Percentiles rank a stretch among this genome's conserved stretches.
Evolutionary conservation across 371 early-diverging fungal species (phyloP).

Genomic region (Choanephora cucurbitarum): DNA sequence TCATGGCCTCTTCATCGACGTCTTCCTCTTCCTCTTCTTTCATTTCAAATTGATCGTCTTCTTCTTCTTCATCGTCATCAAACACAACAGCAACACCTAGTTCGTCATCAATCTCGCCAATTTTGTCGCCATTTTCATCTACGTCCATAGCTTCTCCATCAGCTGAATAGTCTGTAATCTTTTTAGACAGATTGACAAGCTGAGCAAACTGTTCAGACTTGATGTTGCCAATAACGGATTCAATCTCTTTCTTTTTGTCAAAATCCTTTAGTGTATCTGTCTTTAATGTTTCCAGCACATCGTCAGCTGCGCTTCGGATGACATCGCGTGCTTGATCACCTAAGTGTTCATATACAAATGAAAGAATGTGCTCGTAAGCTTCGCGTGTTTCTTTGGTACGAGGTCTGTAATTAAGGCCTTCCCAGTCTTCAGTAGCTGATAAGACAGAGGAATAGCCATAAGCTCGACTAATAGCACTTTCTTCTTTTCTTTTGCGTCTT

Average conservation of each 20-base stretch:
- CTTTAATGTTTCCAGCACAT: constrained; percentile 82
- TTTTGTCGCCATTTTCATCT: constrained; percentile 45
- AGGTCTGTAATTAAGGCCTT: constrained; percentile 87
- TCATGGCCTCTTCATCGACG: constrained; percentile 31
- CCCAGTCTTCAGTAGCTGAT: constrained; percentile 91
- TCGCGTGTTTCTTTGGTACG: constrained; percentile 92
- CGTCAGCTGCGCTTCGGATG: constrained; percentile 89
- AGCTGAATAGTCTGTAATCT: constrained; percentile 85
- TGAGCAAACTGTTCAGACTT: constrained; percentile 82
- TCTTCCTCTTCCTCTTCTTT: constrained; percentile 61
- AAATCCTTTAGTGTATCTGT: constrained; percentile 84
- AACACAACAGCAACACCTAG: constrained; percentile 80
- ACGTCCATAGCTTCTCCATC: constrained; percentile 55
- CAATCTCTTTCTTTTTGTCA: constrained; percentile 86
- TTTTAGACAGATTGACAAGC: constrained; percentile 88
- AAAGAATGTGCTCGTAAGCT: constrained; percentile 86
- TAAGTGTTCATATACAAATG: constrained; percentile 78
- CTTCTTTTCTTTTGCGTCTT: constrained; percentile 60
- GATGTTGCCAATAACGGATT: constrained; percentile 69
- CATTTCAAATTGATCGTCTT: constrained; percentile 64
- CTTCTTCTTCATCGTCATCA: constrained; percentile 71
- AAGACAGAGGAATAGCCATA: constrained; percentile 84
- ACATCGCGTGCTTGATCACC: constrained; percentile 92
- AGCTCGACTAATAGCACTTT: constrained; percentile 61
- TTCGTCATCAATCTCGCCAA: constrained; percentile 71